Evolutionary conservation across 331 rosid genomes (phyloP).

Genomic region (Malus hybrid): DNA sequence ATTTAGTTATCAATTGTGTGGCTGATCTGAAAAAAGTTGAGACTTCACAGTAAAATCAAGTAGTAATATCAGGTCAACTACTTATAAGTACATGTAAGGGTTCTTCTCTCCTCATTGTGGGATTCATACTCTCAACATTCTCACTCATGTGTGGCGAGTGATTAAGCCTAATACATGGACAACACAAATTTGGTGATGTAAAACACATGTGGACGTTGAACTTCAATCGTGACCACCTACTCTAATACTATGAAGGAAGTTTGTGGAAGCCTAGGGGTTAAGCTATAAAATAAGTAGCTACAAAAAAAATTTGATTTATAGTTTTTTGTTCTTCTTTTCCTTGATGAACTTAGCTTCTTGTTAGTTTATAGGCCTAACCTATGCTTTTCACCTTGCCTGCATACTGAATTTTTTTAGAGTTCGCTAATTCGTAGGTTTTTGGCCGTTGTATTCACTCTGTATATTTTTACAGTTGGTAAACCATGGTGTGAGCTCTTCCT

Average conservation of each 20-base stretch:
- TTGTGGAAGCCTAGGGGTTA: neutral
- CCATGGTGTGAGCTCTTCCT: constrained; percentile 22
- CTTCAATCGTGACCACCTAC: too few relatives aligned
- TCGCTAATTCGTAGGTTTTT: neutral
- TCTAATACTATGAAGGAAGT: too few relatives aligned
- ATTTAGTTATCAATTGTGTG: neutral
- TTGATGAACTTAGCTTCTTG: neutral
- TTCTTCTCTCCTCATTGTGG: neutral
- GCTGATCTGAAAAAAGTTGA: neutral
- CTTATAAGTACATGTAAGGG: neutral
- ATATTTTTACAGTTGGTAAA: constrained; percentile 7
- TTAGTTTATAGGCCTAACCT: neutral
- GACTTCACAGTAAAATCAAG: neutral
- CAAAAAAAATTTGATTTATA: neutral
- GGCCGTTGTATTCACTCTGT: neutral
- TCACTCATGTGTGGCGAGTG: neutral
- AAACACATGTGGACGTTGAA: neutral
- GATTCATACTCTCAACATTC: neutral
- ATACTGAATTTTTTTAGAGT: neutral
- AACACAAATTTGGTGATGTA: too few relatives aligned
- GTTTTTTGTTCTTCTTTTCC: neutral
- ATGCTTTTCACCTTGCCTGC: neutral
- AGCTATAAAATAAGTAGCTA: neutral
- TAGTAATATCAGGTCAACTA: too few relatives aligned
- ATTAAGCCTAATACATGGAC: too few relatives aligned